These are phyloP conservation scores for Crucihimalaya himalaica DNA, from an alignment of 345 rosid genomes.

Conservation along the genomic window DNA sequence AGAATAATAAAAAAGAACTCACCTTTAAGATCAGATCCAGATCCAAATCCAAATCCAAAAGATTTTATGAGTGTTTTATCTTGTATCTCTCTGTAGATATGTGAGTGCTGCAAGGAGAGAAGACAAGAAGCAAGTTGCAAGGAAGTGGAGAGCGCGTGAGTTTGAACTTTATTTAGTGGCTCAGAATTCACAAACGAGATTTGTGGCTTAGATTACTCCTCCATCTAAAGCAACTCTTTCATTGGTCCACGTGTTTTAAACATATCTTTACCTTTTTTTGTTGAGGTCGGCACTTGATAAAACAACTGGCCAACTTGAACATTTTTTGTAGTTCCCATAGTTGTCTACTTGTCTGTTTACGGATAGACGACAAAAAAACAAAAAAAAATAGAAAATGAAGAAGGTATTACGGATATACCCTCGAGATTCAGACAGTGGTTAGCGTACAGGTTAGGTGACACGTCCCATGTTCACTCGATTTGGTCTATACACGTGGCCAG, in stretches of 20 bases:
- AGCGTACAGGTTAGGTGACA: constrained; percentile 11
- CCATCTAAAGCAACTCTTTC: constrained; percentile 39
- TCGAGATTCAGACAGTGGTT: constrained; percentile 6
- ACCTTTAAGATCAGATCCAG: constrained; percentile 1
- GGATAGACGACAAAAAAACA: neutral
- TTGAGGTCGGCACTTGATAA: constrained; percentile 28
- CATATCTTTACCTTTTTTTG: constrained; percentile 28
- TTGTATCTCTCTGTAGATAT: constrained; percentile 8
- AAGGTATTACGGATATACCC: constrained; percentile 19
- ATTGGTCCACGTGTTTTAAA: constrained; percentile 37
- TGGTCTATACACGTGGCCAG: constrained; percentile 18
- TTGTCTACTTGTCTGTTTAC: neutral
- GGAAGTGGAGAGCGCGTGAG: constrained; percentile 23
- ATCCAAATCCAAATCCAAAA: neutral
- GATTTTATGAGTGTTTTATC: constrained; percentile 1
- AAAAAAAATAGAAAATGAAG: too few relatives aligned
- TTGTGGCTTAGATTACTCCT: constrained; percentile 35
- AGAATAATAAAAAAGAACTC: neutral
- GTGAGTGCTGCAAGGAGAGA: constrained; percentile 8
- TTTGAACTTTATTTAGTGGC: constrained; percentile 34
- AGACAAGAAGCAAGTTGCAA: constrained; percentile 24
- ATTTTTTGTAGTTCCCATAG: neutral
- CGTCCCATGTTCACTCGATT: constrained; percentile 8
- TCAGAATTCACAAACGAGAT: constrained; percentile 21
- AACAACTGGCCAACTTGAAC: constrained; percentile 33